A percentile compares a stretch with the other conserved stretches of the same genome.
Conservation (phyloP, 495 filamentous ascomycete genomes). For the Penicillium waksmanii region DNA sequence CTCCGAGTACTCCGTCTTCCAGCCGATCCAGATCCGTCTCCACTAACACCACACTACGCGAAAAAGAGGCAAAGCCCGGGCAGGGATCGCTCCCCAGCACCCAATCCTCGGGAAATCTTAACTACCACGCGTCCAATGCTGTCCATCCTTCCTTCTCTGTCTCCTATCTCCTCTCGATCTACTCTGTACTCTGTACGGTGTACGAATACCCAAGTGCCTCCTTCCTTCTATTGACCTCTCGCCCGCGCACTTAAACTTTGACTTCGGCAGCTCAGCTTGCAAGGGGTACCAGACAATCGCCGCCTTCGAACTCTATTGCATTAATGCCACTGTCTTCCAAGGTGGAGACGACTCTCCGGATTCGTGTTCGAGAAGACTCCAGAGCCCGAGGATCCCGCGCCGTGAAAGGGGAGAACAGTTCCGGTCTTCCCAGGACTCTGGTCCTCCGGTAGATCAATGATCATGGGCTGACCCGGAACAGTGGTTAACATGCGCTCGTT, state of each 20-base stretch:
- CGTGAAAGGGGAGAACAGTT: neutral
- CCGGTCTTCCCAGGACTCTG: neutral
- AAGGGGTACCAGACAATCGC: neutral
- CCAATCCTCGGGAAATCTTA: neutral
- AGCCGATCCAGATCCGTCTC: no score
- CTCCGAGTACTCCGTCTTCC: no score
- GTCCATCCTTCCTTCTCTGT: neutral
- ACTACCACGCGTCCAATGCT: neutral
- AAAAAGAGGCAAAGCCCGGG: no score
- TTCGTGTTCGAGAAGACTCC: constrained; percentile 1
- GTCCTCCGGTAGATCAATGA: constrained; percentile 1
- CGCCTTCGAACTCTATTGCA: neutral
- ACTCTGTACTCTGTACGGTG: neutral
- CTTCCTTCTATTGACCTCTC: neutral
- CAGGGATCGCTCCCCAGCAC: neutral
- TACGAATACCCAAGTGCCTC: no score
- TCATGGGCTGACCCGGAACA: neutral
- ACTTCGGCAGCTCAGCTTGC: neutral
- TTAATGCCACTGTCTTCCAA: neutral
- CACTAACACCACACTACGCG: no score
- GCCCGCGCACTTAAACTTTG: neutral
- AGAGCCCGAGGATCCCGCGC: neutral
- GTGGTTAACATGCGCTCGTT: neutral
- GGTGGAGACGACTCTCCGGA: neutral
- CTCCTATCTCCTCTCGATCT: neutral